phyloP scores from a whole-genome alignment of 2,329 filamentous ascomycete species.

The Fusarium domesticum region DNA sequence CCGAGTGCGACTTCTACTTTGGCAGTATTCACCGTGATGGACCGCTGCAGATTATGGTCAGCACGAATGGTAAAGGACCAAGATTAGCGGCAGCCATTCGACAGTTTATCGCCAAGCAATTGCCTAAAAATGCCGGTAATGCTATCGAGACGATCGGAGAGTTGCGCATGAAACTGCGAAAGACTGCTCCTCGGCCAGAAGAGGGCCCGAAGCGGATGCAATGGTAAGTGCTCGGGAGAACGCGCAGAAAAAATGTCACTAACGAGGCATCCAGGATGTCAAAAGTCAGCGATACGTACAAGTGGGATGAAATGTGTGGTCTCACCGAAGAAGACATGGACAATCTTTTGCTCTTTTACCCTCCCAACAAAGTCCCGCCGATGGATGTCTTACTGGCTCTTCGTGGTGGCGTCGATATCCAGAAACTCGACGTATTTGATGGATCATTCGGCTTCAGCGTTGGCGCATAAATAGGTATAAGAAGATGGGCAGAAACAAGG shows the following conservation, averaged over 20 bases:
- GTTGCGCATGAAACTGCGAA: constrained; percentile 74
- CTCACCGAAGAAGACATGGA: constrained; percentile 85
- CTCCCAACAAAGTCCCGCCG: constrained; percentile 51
- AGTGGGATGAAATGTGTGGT: constrained; percentile 76
- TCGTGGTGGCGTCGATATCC: constrained; percentile 43
- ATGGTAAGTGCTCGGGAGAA: constrained; percentile 56
- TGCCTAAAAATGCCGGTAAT: constrained; percentile 77
- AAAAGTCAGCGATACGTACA: constrained; percentile 83
- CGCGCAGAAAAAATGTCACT: neutral
- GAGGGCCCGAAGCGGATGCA: constrained; percentile 87
- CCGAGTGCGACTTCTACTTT: constrained; percentile 99
- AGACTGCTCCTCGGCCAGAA: constrained; percentile 66
- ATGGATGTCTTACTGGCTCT: constrained; percentile 55
- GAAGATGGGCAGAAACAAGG: neutral
- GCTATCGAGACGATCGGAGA: constrained; percentile 83
- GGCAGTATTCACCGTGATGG: constrained; percentile 93
- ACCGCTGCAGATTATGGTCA: constrained; percentile 96
- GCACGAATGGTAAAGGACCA: constrained; percentile 94
- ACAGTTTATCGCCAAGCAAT: constrained; percentile 69
- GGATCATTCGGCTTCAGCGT: constrained; percentile 59
- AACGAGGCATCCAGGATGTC: constrained; percentile 66
- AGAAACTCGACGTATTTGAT: constrained; percentile 54
- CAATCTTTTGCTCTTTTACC: constrained; percentile 73
- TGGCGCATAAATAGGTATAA: constrained; percentile 33
- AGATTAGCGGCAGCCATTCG: constrained; percentile 84